A percentile compares a stretch with the other conserved stretches of the same genome.
Conservation (phyloP, 169 alveolate species). For the Amoebophrya sp. region DNA sequence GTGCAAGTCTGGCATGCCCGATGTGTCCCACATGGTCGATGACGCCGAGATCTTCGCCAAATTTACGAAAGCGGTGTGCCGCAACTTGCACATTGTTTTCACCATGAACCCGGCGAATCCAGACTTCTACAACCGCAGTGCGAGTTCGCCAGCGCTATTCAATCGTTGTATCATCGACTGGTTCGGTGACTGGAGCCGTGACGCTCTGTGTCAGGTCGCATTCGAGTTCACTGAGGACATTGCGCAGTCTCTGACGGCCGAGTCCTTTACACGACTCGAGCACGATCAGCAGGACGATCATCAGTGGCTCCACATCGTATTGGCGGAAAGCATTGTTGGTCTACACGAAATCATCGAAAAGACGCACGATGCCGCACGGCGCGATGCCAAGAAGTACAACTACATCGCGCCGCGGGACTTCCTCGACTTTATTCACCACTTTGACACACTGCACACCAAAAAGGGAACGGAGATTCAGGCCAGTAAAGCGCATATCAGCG, state of each 20-base stretch:
- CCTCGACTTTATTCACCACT: constrained; percentile 89
- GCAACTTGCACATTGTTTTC: constrained; percentile 93
- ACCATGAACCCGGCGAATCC: constrained; percentile 99
- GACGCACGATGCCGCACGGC: constrained; percentile 50
- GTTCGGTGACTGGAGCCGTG: constrained; percentile 96
- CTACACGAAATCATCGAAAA: constrained; percentile 27
- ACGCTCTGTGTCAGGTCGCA: constrained; percentile 79
- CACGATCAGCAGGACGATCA: constrained; percentile 35
- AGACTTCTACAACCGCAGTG: constrained; percentile 91
- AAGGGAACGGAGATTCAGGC: background rate
- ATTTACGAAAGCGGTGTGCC: constrained; percentile 87
- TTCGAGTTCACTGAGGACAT: constrained; percentile 48
- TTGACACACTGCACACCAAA: constrained; percentile 54
- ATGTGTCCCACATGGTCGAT: constrained; percentile 71
- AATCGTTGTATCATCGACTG: constrained; percentile 97
- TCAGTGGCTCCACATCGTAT: constrained; percentile 23
- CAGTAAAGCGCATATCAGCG: background rate
- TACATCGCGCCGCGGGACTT: constrained; percentile 92
- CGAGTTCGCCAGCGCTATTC: constrained; percentile 91
- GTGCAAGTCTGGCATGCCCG: constrained; percentile 66
- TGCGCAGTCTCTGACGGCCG: background rate
- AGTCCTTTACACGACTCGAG: background rate
- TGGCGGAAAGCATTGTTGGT: background rate
- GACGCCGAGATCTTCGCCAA: constrained; percentile 89
- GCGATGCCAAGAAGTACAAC: constrained; percentile 76